Conservation (phyloP, 176 grass and related monocot genomes). For the Cocos nucifera region DNA sequence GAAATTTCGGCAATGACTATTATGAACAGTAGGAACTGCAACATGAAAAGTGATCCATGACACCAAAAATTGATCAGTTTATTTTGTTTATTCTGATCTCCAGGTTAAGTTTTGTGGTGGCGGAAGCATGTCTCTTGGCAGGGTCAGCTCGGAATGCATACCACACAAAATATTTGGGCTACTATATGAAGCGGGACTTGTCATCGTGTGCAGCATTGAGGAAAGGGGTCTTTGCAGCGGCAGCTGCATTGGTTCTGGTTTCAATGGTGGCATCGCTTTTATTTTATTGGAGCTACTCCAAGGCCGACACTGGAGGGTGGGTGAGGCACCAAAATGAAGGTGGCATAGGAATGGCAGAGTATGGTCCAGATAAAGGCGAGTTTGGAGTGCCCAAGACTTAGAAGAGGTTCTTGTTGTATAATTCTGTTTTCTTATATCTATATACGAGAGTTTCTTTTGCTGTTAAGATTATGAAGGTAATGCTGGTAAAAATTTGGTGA, state of each 20-base stretch:
- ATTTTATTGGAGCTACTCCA: slow-evolving; percentile 81
- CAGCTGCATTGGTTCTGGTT: slow-evolving; percentile 54
- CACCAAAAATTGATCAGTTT: no score
- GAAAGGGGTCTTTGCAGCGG: slow-evolving; percentile 84
- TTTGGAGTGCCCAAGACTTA: not conserved
- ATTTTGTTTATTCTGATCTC: not conserved
- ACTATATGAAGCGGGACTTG: slow-evolving; percentile 62
- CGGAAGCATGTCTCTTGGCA: slow-evolving; percentile 74
- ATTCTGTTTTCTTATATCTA: not conserved
- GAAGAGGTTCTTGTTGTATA: not conserved
- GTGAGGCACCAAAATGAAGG: slow-evolving; percentile 86
- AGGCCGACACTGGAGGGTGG: slow-evolving; percentile 49
- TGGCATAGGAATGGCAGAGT: slow-evolving; percentile 78
- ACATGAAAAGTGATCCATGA: no score
- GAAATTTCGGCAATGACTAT: no score
- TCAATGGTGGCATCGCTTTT: slow-evolving; percentile 46
- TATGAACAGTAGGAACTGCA: no score
- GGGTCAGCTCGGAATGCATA: slow-evolving; percentile 86
- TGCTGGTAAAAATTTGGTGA: no score
- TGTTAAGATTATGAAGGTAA: no score
- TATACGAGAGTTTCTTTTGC: no score
- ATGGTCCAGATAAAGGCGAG: slow-evolving; percentile 33
- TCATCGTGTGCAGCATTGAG: slow-evolving; percentile 47
- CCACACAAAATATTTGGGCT: slow-evolving; percentile 88
- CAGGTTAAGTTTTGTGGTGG: slow-evolving; percentile 68